These are phyloP conservation scores for Taphrina betulina DNA, from an alignment of 1,139 yeast species.

Conservation along the genomic window DNA sequence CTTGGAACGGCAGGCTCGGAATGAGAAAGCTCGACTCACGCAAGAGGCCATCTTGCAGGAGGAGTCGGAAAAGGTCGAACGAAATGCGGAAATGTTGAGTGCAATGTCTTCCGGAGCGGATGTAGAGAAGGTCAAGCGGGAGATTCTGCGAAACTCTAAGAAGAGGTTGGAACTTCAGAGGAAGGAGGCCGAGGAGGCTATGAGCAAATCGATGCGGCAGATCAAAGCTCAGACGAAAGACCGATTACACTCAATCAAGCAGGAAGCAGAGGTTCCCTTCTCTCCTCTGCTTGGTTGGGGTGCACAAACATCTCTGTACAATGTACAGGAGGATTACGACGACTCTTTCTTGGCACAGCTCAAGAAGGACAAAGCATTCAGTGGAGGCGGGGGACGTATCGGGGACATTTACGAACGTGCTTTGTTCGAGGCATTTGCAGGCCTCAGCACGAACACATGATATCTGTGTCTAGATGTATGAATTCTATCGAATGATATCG, in stretches of 20 bases:
- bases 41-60: slow-evolving; percentile 46
- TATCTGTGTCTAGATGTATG: no score
- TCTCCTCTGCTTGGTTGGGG: slow-evolving; percentile 95
- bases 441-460: slow-evolving; percentile 49
- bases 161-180: slow-evolving; percentile 53
- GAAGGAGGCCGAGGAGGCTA: slow-evolving; percentile 56
- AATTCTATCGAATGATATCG: no score
- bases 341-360: slow-evolving; percentile 61
- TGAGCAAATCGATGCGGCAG: slow-evolving; percentile 28
- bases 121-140: slow-evolving; percentile 55
- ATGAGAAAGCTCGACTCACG: slow-evolving; percentile 44
- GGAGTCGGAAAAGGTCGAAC: slow-evolving; percentile 46
- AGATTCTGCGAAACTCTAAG: slow-evolving; percentile 61
- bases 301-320: slow-evolving; percentile 52
- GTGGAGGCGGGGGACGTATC: slow-evolving; percentile 83
- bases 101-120: slow-evolving; percentile 57
- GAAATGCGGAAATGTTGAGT: slow-evolving; percentile 67
- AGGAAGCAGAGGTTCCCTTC: slow-evolving; percentile 60
- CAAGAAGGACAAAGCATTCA: slow-evolving; percentile 63
- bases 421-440: slow-evolving; percentile 83
- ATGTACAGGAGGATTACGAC: slow-evolving; percentile 53
- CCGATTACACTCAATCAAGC: slow-evolving; percentile 49
- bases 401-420: slow-evolving; percentile 71
- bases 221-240: slow-evolving; percentile 18
- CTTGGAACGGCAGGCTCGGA: slow-evolving; percentile 61